phyloP scores from a whole-genome alignment of 2,329 filamentous ascomycete species.

The Cephalotrichum gorgonifer region DNA sequence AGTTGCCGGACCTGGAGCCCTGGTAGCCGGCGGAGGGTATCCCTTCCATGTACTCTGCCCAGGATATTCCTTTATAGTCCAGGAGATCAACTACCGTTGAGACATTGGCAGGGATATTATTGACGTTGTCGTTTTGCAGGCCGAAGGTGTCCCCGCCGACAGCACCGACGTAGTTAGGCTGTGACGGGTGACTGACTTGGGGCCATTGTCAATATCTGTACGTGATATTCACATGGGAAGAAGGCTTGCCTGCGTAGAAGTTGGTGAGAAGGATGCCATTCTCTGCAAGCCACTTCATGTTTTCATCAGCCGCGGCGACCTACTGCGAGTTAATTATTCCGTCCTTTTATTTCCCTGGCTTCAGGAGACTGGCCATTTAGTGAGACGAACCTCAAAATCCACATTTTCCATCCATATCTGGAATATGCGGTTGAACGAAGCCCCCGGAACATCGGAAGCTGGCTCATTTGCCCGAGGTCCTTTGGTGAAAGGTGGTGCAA shows the following conservation, averaged over 20 bases:
- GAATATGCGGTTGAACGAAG: constrained; percentile 61
- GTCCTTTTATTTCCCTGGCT: neutral
- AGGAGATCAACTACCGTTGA: constrained; percentile 60
- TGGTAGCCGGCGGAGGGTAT: constrained; percentile 67
- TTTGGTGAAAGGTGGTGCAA: too few relatives aligned
- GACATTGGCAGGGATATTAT: constrained; percentile 46
- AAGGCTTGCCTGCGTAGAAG: constrained; percentile 29
- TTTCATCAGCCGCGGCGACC: constrained; percentile 4
- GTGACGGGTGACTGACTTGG: constrained; percentile 55
- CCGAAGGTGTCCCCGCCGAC: constrained; percentile 66
- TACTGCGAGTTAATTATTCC: neutral
- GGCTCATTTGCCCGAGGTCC: too few relatives aligned
- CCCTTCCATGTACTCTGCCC: constrained; percentile 69
- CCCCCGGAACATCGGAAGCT: constrained; percentile 46
- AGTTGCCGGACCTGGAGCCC: constrained; percentile 58
- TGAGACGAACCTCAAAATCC: constrained; percentile 50
- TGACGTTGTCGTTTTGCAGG: constrained; percentile 58
- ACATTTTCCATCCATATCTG: constrained; percentile 74
- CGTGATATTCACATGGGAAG: neutral
- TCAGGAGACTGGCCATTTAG: constrained; percentile 44
- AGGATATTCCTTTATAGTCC: constrained; percentile 52
- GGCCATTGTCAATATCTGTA: neutral
- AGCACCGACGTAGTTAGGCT: constrained; percentile 66
- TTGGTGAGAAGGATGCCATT: constrained; percentile 21
- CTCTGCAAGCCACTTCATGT: constrained; percentile 16